phyloP scores from a whole-genome alignment of 208 protist species.

The Novymonas esmeraldas region DNA sequence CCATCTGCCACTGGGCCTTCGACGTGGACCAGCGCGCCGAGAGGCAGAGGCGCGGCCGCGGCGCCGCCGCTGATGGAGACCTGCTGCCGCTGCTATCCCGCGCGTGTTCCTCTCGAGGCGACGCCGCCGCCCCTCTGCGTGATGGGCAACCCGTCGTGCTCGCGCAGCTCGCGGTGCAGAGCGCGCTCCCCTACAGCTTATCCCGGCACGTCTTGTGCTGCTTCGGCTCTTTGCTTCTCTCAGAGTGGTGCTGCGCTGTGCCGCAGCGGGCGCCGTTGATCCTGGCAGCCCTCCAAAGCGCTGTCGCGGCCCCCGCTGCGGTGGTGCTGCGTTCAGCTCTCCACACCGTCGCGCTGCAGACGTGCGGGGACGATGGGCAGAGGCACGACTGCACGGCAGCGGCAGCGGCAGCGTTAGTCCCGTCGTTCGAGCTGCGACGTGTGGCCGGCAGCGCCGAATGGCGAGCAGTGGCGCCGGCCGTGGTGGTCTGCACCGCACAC shows the following conservation, averaged over 20 bases:
- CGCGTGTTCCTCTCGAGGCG: not conserved
- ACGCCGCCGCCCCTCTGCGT: not conserved
- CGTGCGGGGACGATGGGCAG: not conserved
- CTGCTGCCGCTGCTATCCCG: not conserved
- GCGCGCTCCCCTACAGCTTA: conserved; percentile 7
- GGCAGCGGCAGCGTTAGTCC: no score
- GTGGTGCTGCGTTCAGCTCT: conserved; percentile 3
- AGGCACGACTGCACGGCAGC: no score
- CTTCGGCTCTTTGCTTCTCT: not conserved
- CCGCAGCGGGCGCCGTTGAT: not conserved
- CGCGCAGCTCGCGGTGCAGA: conserved; percentile 3
- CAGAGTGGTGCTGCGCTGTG: not conserved
- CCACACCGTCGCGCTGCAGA: not conserved
- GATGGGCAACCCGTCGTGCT: not conserved
- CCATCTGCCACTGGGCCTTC: conserved; percentile 1
- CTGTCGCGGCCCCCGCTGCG: conserved; percentile 18
- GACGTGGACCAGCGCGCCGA: conserved; percentile 46
- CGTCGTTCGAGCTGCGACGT: not conserved
- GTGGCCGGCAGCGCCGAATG: conserved; percentile 4
- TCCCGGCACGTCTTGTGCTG: conserved; percentile 8
- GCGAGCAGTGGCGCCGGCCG: conserved; percentile 17
- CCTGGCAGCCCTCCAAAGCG: conserved; percentile 10
- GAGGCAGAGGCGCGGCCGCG: conserved; percentile 7
- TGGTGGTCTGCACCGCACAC: not conserved
- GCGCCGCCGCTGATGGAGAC: not conserved